A percentile compares a stretch with the other conserved stretches of the same genome.
phyloP scores from a whole-genome alignment of 2,329 filamentous ascomycete species.

The Zymoseptoria crescenta region DNA sequence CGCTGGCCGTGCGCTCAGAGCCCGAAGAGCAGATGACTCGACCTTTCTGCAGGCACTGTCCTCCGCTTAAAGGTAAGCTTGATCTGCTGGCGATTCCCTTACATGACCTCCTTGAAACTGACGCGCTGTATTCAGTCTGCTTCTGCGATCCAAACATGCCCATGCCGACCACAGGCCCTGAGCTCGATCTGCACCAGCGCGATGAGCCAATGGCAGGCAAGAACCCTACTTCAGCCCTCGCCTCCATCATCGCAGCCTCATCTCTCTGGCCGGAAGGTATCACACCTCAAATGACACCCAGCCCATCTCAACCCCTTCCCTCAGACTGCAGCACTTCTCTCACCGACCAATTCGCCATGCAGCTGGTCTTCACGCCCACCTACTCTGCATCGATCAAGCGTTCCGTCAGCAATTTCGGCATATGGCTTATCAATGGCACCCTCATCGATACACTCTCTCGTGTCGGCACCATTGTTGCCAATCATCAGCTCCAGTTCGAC shows the following conservation, averaged over 20 bases:
- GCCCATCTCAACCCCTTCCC: neutral
- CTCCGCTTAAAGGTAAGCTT: neutral
- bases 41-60: neutral
- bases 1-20: neutral
- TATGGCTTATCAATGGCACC: constrained; percentile 50
- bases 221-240: neutral
- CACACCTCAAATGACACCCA: neutral
- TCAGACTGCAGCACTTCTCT: neutral
- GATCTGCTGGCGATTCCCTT: neutral
- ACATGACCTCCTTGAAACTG: neutral
- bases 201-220: neutral
- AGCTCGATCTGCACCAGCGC: neutral
- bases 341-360: neutral
- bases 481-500: constrained; percentile 76
- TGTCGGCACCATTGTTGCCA: constrained; percentile 69
- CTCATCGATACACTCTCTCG: constrained; percentile 58
- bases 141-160: neutral
- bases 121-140: neutral
- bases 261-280: constrained; percentile 1
- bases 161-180: too few relatives aligned
- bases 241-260: neutral
- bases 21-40: neutral
- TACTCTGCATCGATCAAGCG: neutral
- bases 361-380: neutral
- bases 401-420: neutral